Evolutionary conservation across 345 rosid genomes (phyloP), one percentile per base, ranked within the genome.

Genomic region (Heritiera fomes): DNA sequence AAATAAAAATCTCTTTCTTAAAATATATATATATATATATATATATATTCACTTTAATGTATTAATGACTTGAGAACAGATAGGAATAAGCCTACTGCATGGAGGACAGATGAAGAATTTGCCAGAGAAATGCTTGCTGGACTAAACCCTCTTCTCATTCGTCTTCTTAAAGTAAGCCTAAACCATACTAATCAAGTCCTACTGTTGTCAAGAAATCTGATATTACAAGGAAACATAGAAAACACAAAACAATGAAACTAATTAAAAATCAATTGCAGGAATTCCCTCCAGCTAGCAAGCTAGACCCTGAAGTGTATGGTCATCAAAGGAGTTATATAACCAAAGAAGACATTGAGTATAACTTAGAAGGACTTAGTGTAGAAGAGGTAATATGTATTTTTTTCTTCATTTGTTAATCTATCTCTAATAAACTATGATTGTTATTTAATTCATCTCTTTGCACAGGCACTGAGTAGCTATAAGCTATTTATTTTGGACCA

Each of bases 81-180:
- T 15, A 41, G 43, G 43, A 14, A 56, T 11, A 61, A 12, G 63
- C 58, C 34, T 8, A 83, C 87, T 8, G 93, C 94, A 61, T 91
- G 98, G 98, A 88, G 79, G 74, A 84, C 90, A 0, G 98, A 94
- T 17, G 87, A 80, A 76, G 98, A 91, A 82, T 94, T 94, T 68
- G 97, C 86, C 0, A 82, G 83, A 30, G 97, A 94, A 80, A 93
- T 93, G 98, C 79, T 93, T 9, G 98, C 98, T 20, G 97, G 98
- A 61, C 84, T 84, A 17, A 93, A 94, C 84, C 97, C 98, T 38
- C 58, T 91, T 61, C 74, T 90, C 76, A 89, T 94, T 80, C 83
- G 84, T 47, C 66, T 85, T 64, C 87, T 92, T n/a, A 40, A 85
- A 85, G 97, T 91, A 79, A 76, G 46, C 63, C 23, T 8, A 8